Evolutionary conservation across 2,329 filamentous ascomycete genomes (phyloP), one percentile per base, ranked within the genome.

Genomic region (Penicillium polonicum): DNA sequence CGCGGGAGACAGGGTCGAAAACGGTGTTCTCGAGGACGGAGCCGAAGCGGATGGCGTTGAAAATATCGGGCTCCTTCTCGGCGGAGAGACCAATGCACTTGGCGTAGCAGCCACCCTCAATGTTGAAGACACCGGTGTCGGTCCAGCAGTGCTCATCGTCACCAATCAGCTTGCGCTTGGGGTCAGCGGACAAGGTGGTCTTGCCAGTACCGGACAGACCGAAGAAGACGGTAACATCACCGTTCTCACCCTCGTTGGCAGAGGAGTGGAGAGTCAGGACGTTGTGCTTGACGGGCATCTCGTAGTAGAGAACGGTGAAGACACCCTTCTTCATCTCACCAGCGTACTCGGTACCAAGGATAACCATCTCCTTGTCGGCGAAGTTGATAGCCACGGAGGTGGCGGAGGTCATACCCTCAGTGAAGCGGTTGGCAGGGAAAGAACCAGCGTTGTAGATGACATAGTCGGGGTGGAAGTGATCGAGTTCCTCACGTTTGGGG

Each of bases 61-160:
- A 95, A 72, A 99, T 99, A 83, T 99, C 94, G 55, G 94, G 94
- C 80, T 99, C 94, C 86, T 97, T 99, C 85, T 99, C 94, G 48
- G 88, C 92, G 23, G 94, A 97, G 57, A 99, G 88, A 67, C 93
- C 93, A 75, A 99, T 93, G 79, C 89, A 93, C 88, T 99, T 99
- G 79, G 94, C 94, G 81, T 99, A 99, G 86, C 94, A 99, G 65
- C 94, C 94, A 71, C 94, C 94, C 82, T 99, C 94, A 59, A 99
- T 99, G 86, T 99, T 99, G 89, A 99, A 99, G 75, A 99, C 88
- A 77, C 94, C 94, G 58, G 80, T 86, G 76, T 99, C 94, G 69
- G 88, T 92, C 94, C 94, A 99, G 89, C 94, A 97, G 86, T 99
- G 94, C 88, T 99, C 94, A 75, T 99, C 94, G 71, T 99, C 94